Base-by-base conservation (phyloP, 2,329 filamentous ascomycete genomes). In the Lizonia empirigonia region DNA sequence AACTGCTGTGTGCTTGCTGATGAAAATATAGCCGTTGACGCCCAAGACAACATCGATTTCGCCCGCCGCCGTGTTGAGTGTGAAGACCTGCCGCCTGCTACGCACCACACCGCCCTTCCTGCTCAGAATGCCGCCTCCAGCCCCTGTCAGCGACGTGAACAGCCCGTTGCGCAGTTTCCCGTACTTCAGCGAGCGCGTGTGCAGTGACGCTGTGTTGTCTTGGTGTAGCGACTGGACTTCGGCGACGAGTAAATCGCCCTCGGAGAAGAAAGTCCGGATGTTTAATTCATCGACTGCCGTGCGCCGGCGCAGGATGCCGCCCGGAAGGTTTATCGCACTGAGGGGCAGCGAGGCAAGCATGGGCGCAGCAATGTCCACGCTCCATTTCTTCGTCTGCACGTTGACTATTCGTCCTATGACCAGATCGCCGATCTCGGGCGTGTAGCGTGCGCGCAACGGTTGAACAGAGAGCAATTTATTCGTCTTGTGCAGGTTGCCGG, bases 11-110 rank as follows among this genome's bases (percentile, higher is more conserved):
- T 96, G 91, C 77, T 90, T 92, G 74, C 87, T 87, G 67, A 97
- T 92, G 89, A 91, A 99, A 51, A 97, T 91, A 71, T 95, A 97
- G 1, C 94, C 94, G 67, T 99, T 99, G 30, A 99, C 94, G 2
- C 94, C 94, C 1, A 99, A 80, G 44, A 96, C 83, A 7, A 97
- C 85, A 69, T 97, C 90, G 22, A 99, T 83, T 38, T 85, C 84
- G 56, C 85, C 87, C 0, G 44, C 84, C 81, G 26, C 82, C 80
- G 26, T 82, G 78, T 52, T 75, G 65, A 26, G 80, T 76, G 91
- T 94, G 82, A 94, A 96, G 32, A 94, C 87, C 77, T 99, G 94
- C 50, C 92, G 80, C 63, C 93, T 84, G 19, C 87, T 85, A 44
- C 94, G 80, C 23, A 96, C 90, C 1, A 97, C 91, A 34, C 92